Evolutionary conservation across 768 basidiomycete genomes (phyloP).

Genomic region (Trichaptum fuscoviolaceum): DNA sequence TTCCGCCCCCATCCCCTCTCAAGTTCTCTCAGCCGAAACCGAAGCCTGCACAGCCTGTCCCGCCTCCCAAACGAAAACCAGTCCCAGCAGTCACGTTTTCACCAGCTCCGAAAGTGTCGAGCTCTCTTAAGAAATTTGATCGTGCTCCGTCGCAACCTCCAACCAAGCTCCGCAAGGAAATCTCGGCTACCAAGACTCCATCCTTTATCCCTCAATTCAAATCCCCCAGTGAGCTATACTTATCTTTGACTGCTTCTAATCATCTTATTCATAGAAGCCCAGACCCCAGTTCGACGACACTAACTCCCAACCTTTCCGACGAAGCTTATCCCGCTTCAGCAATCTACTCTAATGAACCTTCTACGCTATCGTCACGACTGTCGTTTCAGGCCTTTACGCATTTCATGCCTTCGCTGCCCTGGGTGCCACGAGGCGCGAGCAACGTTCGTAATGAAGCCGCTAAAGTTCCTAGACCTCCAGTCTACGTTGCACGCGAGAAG

Average conservation of each 20-base stretch:
- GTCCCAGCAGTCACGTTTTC: constrained; percentile 11
- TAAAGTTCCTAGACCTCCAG: constrained; percentile 11
- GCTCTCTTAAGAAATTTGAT: constrained; percentile 13
- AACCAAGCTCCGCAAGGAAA: constrained; percentile 20
- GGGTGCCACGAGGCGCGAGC: constrained; percentile 17
- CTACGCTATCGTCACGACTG: constrained; percentile 49
- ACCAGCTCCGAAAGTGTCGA: constrained; percentile 13
- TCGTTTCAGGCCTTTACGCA: constrained; percentile 57
- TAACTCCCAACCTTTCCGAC: constrained; percentile 20
- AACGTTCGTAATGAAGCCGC: constrained; percentile 13
- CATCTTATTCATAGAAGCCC: constrained; percentile 2
- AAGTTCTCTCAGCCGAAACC: neutral
- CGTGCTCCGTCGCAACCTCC: constrained; percentile 19
- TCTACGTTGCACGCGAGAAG: constrained; percentile 55
- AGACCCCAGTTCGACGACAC: constrained; percentile 16
- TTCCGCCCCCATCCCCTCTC: neutral
- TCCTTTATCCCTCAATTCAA: constrained; percentile 46
- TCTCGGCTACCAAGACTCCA: constrained; percentile 19
- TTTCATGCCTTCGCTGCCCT: constrained; percentile 34
- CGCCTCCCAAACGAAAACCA: neutral
- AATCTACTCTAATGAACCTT: constrained; percentile 40
- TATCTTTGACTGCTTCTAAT: constrained; percentile 30
- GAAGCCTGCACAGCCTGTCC: neutral
- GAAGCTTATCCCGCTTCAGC: constrained; percentile 23
- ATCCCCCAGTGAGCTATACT: constrained; percentile 55